Conservation (phyloP, 352 stramenopile species). For the Phytophthora hybrid region DNA sequence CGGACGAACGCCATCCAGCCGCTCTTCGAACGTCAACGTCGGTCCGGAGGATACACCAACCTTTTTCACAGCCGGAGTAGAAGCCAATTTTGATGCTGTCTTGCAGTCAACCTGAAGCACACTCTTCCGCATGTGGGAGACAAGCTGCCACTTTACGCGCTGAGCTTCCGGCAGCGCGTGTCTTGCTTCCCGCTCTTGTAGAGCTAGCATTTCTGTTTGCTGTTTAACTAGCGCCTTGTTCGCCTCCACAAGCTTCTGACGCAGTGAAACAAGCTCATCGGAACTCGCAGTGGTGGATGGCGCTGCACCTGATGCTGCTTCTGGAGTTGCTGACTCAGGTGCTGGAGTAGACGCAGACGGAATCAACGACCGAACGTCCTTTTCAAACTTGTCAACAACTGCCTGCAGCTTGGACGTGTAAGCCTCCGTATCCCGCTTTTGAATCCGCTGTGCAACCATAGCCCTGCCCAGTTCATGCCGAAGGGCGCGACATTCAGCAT, state of each 20-base stretch:
- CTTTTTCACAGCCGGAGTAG: slow-evolving; percentile 29
- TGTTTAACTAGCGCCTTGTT: slow-evolving; percentile 71
- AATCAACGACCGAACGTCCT: slow-evolving; percentile 59
- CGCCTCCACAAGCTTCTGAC: slow-evolving; percentile 71
- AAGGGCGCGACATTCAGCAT: slow-evolving; percentile 67
- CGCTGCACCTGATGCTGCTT: neutral
- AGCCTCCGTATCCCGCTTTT: slow-evolving; percentile 49
- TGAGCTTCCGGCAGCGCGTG: slow-evolving; percentile 70
- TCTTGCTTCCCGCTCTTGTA: slow-evolving; percentile 72
- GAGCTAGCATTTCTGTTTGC: slow-evolving; percentile 68
- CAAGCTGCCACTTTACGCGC: slow-evolving; percentile 69
- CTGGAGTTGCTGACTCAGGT: slow-evolving; percentile 6
- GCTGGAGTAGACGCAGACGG: slow-evolving; percentile 28
- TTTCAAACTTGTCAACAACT: slow-evolving; percentile 67
- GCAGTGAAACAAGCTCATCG: slow-evolving; percentile 63
- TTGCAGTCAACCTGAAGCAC: slow-evolving; percentile 73
- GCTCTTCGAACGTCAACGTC: slow-evolving; percentile 58
- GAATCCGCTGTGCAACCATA: slow-evolving; percentile 54
- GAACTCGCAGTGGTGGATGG: slow-evolving; percentile 30
- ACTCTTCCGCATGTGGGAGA: slow-evolving; percentile 67
- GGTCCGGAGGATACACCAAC: neutral
- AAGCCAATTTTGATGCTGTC: slow-evolving; percentile 27
- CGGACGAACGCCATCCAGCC: slow-evolving; percentile 67
- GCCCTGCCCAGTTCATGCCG: slow-evolving; percentile 66
- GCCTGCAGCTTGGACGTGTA: slow-evolving; percentile 60